Evolutionary conservation across 345 rosid genomes (phyloP).

Genomic region (Arabis alpina): DNA sequence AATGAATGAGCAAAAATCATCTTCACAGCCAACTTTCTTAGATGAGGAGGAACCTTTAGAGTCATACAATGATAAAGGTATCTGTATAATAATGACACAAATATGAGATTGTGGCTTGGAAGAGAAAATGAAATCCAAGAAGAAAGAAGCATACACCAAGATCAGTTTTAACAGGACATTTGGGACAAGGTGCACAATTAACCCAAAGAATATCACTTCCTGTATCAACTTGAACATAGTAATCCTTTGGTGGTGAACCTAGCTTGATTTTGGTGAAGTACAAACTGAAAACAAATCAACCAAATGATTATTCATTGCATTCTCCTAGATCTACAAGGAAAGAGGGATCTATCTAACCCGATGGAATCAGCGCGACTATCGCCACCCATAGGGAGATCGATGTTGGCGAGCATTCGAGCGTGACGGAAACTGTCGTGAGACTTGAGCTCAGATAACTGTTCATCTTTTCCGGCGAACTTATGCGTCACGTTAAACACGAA

Average conservation of each 20-base stretch:
- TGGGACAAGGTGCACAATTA: conserved; percentile 72
- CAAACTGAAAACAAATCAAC: conserved; percentile 53
- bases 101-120: not conserved
- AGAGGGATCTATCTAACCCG: conserved; percentile 55
- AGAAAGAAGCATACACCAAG: conserved; percentile 67
- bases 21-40: conserved; percentile 35
- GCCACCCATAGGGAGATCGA: conserved; percentile 78
- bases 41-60: conserved; percentile 26
- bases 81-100: conserved; percentile 44
- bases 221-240: conserved; percentile 89
- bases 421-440: conserved; percentile 80
- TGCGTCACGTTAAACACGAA: conserved; percentile 62
- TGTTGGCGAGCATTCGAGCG: conserved; percentile 61
- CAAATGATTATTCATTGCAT: too few species aligned
- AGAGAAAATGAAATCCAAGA: too few species aligned
- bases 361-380: conserved; percentile 68
- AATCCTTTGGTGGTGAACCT: conserved; percentile 79
- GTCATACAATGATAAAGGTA: conserved; percentile 50
- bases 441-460: conserved; percentile 54
- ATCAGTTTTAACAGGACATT: conserved; percentile 78
- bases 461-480: conserved; percentile 61
- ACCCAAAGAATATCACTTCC: conserved; percentile 98
- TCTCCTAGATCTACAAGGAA: not conserved
- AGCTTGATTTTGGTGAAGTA: conserved; percentile 78
- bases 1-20: conserved; percentile 34